Percentiles rank a stretch among this genome's conserved stretches.
phyloP scores from a whole-genome alignment of 2,329 filamentous ascomycete species.

The Phyllosticta capitalensis region DNA sequence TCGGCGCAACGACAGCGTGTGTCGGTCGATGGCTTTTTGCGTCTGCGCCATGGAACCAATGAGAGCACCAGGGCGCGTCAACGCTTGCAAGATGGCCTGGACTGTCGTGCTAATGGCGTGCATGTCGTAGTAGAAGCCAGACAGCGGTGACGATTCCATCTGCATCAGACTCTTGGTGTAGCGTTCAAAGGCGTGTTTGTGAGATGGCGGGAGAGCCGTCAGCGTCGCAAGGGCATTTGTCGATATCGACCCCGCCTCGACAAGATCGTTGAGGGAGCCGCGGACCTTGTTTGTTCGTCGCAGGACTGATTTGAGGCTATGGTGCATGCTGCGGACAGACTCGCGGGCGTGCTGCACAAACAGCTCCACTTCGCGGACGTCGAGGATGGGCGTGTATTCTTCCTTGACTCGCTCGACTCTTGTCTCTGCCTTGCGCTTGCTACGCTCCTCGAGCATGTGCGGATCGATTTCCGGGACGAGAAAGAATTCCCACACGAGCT shows the following conservation, averaged over 20 bases:
- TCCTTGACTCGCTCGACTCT: slow-evolving; percentile 78
- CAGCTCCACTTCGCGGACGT: slow-evolving; percentile 80
- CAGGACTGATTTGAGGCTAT: slow-evolving; percentile 72
- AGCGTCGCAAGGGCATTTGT: slow-evolving; percentile 45
- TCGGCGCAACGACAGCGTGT: slow-evolving; percentile 62
- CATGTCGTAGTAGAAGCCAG: slow-evolving; percentile 64
- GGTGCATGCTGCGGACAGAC: slow-evolving; percentile 75
- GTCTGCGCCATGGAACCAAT: slow-evolving; percentile 67
- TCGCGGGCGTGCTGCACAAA: slow-evolving; percentile 88
- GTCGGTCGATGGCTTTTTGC: slow-evolving; percentile 68
- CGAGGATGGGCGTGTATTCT: slow-evolving; percentile 71
- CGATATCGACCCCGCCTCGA: slow-evolving; percentile 51
- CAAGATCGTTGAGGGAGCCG: slow-evolving; percentile 56
- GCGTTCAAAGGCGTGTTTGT: slow-evolving; percentile 61
- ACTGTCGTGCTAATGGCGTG: slow-evolving; percentile 77
- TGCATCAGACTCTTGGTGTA: slow-evolving; percentile 59
- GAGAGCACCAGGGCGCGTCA: slow-evolving; percentile 69
- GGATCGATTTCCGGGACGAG: slow-evolving; percentile 88
- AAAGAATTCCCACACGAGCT: slow-evolving; percentile 99
- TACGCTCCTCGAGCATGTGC: slow-evolving; percentile 82
- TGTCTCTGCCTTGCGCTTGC: slow-evolving; percentile 73
- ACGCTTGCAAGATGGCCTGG: slow-evolving; percentile 66
- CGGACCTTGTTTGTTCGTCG: slow-evolving; percentile 67
- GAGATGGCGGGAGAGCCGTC: slow-evolving; percentile 56
- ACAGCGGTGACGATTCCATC: slow-evolving; percentile 63